phyloP scores from a whole-genome alignment of 1,284 basidiomycete species.

The Papiliotrema laurentii region DNA sequence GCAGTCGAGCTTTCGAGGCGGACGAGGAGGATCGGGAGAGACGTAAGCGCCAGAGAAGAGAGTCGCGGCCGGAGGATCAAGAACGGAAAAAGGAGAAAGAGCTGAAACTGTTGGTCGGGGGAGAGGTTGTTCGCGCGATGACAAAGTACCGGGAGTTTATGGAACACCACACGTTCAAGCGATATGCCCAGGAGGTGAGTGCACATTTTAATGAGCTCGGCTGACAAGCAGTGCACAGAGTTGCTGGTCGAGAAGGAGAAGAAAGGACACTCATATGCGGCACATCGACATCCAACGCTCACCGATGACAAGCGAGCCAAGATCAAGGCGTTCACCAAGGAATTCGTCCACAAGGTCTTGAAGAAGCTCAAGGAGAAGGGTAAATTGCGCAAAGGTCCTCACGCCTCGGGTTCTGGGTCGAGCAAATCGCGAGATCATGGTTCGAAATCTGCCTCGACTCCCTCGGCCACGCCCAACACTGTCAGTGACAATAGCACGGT shows the following conservation, averaged over 20 bases:
- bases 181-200: slow-evolving; percentile 86
- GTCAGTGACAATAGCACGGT: slow-evolving; percentile 5
- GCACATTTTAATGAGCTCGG: neutral
- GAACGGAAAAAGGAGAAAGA: slow-evolving; percentile 69
- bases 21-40: slow-evolving; percentile 23
- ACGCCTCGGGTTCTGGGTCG: neutral
- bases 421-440: neutral
- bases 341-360: slow-evolving; percentile 57
- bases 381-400: slow-evolving; percentile 18
- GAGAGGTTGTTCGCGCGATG: slow-evolving; percentile 86
- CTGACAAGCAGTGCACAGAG: slow-evolving; percentile 60
- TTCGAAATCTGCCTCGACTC: neutral
- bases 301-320: slow-evolving; percentile 82
- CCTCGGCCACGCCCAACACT: slow-evolving; percentile 2
- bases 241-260: slow-evolving; percentile 89
- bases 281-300: slow-evolving; percentile 65
- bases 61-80: slow-evolving; percentile 33
- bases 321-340: slow-evolving; percentile 90
- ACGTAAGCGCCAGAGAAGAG: slow-evolving; percentile 35
- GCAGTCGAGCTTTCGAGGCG: slow-evolving; percentile 13
- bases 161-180: slow-evolving; percentile 85
- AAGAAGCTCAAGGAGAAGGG: slow-evolving; percentile 44
- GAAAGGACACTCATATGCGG: slow-evolving; percentile 71
- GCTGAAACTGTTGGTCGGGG: slow-evolving; percentile 76
- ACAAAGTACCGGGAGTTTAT: slow-evolving; percentile 78